Percentiles rank a stretch among this genome's conserved stretches.
These are phyloP conservation scores for Phaffia rhodozyma DNA, from an alignment of 1,284 basidiomycete species.

Conservation along the genomic window DNA sequence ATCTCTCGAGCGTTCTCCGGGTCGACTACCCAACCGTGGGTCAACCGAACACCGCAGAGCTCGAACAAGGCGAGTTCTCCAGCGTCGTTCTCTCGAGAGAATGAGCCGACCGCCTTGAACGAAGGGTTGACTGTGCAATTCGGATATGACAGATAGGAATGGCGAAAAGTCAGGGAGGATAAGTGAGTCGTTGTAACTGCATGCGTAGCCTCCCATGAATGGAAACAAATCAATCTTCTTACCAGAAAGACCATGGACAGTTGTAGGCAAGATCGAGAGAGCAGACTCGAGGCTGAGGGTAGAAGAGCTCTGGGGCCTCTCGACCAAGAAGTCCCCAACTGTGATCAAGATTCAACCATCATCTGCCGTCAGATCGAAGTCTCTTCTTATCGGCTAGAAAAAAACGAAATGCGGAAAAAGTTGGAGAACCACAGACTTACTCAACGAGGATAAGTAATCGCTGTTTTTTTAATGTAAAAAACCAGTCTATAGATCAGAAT, in stretches of 20 bases:
- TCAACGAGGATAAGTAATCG: constrained; percentile 12
- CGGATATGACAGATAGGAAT: constrained; percentile 21
- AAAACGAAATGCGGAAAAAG: too few relatives aligned
- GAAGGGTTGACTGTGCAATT: constrained; percentile 59
- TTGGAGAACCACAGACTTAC: background rate
- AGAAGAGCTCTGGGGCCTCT: constrained; percentile 40
- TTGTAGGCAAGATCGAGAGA: constrained; percentile 66
- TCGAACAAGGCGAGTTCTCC: constrained; percentile 73
- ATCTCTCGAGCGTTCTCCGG: constrained; percentile 49
- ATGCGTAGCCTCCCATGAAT: background rate
- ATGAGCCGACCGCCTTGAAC: constrained; percentile 55
- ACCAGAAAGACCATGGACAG: constrained; percentile 46
- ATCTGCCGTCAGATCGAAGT: constrained; percentile 37
- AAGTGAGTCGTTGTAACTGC: too few relatives aligned
- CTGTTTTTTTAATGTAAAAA: background rate
- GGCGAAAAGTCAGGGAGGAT: constrained; percentile 1
- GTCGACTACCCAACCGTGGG: constrained; percentile 88
- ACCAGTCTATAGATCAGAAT: background rate
- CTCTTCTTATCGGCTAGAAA: too few relatives aligned
- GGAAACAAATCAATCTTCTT: constrained; percentile 3
- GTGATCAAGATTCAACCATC: constrained; percentile 46
- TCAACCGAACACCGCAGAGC: constrained; percentile 63
- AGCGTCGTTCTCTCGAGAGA: constrained; percentile 47
- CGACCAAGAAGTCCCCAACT: constrained; percentile 68
- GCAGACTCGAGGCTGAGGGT: constrained; percentile 55